phyloP scores from a whole-genome alignment of 345 rosid species.

The Syzygium grande region DNA sequence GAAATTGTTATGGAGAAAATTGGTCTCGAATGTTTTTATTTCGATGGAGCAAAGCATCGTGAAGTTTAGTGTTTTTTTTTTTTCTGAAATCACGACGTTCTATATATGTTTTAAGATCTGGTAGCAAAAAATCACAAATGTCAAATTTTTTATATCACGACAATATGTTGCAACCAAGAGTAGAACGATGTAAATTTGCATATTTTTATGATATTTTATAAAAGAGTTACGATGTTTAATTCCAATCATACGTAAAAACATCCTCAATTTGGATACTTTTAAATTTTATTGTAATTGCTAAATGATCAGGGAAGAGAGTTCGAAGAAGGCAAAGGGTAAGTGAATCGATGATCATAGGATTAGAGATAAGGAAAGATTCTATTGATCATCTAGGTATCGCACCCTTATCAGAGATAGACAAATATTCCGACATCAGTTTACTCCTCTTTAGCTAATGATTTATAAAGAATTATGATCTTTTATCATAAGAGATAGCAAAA shows the following conservation, averaged over 20 bases:
- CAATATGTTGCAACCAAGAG: neutral
- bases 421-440: neutral
- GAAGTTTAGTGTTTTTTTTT: neutral
- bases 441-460: neutral
- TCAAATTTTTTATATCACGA: neutral
- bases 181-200: neutral
- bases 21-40: neutral
- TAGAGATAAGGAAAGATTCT: neutral
- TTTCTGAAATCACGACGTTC: neutral
- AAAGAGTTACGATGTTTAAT: no score
- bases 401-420: rapidly evolving
- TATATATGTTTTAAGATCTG: rapidly evolving
- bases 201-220: no score
- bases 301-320: rapidly evolving
- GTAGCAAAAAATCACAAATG: neutral
- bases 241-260: neutral
- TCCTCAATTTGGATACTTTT: neutral
- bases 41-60: neutral
- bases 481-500: neutral
- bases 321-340: neutral
- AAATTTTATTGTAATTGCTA: neutral
- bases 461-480: neutral
- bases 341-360: neutral
- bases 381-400: neutral
- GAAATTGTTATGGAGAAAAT: neutral